These are phyloP conservation scores for Candida yuanshanica DNA, from an alignment of 805 yeast species.

Conservation along the genomic window DNA sequence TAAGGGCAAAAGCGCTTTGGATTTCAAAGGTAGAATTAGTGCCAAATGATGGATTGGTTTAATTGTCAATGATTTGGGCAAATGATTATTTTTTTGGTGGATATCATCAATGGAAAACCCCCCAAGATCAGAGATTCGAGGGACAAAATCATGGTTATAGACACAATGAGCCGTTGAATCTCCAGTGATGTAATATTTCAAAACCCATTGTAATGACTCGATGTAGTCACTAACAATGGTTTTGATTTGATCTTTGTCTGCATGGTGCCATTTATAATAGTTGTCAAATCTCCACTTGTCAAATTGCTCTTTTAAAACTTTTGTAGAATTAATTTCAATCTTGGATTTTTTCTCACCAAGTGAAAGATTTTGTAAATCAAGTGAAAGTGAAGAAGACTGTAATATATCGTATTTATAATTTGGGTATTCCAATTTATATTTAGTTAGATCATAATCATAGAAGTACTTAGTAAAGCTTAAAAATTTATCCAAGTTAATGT, in stretches of 20 bases:
- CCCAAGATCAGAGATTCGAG: conserved; percentile 83
- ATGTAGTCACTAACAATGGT: conserved; percentile 64
- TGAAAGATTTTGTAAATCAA: conserved; percentile 25
- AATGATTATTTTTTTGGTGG: conserved; percentile 64
- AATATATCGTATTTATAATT: neutral
- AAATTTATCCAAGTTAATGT: conserved; percentile 24
- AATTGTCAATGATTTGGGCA: conserved; percentile 22
- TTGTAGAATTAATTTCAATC: conserved; percentile 30
- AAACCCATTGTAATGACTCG: conserved; percentile 92
- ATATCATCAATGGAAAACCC: conserved; percentile 53
- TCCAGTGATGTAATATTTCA: conserved; percentile 79
- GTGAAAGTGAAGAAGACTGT: neutral
- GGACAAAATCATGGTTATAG: conserved; percentile 77
- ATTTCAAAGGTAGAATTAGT: conserved; percentile 8
- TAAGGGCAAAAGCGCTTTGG: conserved; percentile 7
- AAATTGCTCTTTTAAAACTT: conserved; percentile 62
- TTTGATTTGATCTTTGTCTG: conserved; percentile 40
- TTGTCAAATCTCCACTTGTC: conserved; percentile 70
- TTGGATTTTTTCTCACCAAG: conserved; percentile 47
- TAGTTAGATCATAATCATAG: conserved; percentile 24
- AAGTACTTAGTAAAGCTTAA: conserved; percentile 1
- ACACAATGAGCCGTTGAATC: conserved; percentile 88
- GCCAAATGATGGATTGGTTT: conserved; percentile 15
- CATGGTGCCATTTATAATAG: conserved; percentile 58
- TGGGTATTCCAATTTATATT: neutral